A percentile compares a stretch with the other conserved stretches of the same genome.
Conservation (phyloP, 768 basidiomycete species). For the Boletus rubroflammeus region DNA sequence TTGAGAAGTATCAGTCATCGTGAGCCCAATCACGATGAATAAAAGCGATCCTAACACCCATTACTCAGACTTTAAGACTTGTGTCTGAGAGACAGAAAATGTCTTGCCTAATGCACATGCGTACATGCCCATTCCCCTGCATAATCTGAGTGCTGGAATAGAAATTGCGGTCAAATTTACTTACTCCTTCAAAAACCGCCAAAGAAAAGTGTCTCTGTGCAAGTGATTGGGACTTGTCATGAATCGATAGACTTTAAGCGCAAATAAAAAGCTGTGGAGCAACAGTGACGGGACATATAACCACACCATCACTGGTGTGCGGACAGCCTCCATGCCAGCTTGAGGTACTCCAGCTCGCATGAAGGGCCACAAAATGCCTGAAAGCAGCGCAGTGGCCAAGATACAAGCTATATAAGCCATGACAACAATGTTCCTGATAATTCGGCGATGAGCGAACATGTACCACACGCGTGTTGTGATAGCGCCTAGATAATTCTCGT, state of each 20-base stretch:
- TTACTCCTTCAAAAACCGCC: conserved; percentile 20
- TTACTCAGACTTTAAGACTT: background rate
- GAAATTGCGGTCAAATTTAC: background rate
- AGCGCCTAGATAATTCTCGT: background rate
- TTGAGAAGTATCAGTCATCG: background rate
- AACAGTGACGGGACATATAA: conserved; percentile 12
- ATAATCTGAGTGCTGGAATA: background rate
- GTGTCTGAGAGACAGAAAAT: background rate
- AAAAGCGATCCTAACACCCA: conserved; percentile 13
- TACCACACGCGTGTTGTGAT: conserved; percentile 21
- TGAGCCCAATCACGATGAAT: conserved; percentile 12
- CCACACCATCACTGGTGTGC: background rate
- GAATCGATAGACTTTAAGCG: conserved; percentile 16
- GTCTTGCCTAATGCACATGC: conserved; percentile 14
- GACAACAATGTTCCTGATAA: conserved; percentile 1
- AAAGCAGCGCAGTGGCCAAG: background rate
- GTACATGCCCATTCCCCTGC: conserved; percentile 25
- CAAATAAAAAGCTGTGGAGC: conserved; percentile 14
- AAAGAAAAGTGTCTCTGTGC: conserved; percentile 8
- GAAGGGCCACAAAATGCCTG: background rate
- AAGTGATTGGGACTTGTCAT: background rate
- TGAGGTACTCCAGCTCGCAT: background rate
- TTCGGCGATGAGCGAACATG: conserved; percentile 2
- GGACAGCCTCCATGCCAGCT: background rate
- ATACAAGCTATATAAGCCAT: background rate